phyloP scores from a whole-genome alignment of 2,329 filamentous ascomycete species.

The Cordyceps cicadae region DNA sequence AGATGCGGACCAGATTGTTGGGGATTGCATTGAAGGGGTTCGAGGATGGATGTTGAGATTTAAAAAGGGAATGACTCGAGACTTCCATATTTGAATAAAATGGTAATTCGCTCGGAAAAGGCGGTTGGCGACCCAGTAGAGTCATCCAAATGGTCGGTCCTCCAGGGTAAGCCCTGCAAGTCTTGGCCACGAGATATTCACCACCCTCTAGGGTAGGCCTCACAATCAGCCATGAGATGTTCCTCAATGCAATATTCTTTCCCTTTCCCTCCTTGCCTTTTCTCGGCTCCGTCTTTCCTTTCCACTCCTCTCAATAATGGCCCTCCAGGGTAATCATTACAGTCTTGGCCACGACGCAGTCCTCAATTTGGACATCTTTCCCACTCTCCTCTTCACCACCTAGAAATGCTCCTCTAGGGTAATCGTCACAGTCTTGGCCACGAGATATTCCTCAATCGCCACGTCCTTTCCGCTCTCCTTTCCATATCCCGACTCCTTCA shows the following conservation, averaged over 20 bases:
- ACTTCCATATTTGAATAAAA: neutral
- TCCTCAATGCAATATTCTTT: no score
- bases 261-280: no score
- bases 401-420: slow-evolving; percentile 30
- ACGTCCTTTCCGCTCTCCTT: slow-evolving; percentile 41
- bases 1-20: slow-evolving; percentile 22
- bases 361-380: slow-evolving; percentile 38
- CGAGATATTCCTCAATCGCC: slow-evolving; percentile 37
- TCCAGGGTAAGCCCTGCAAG: no score
- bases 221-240: no score
- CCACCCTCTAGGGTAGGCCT: no score
- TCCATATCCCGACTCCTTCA: slow-evolving; percentile 39
- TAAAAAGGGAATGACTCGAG: neutral
- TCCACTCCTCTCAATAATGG: slow-evolving; percentile 36
- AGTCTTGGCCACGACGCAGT: slow-evolving; percentile 38
- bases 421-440: slow-evolving; percentile 38
- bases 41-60: slow-evolving; percentile 18
- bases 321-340: slow-evolving; percentile 35
- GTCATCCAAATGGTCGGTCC: slow-evolving; percentile 10
- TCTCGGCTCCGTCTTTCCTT: no score
- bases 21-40: slow-evolving; percentile 22
- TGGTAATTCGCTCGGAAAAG: neutral
- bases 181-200: no score
- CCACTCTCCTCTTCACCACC: slow-evolving; percentile 35
- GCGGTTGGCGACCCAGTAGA: neutral